A percentile compares a stretch with the other conserved stretches of the same genome.
Conservation (phyloP, 1,284 basidiomycete genomes). For the Exsudoporus floridanus region DNA sequence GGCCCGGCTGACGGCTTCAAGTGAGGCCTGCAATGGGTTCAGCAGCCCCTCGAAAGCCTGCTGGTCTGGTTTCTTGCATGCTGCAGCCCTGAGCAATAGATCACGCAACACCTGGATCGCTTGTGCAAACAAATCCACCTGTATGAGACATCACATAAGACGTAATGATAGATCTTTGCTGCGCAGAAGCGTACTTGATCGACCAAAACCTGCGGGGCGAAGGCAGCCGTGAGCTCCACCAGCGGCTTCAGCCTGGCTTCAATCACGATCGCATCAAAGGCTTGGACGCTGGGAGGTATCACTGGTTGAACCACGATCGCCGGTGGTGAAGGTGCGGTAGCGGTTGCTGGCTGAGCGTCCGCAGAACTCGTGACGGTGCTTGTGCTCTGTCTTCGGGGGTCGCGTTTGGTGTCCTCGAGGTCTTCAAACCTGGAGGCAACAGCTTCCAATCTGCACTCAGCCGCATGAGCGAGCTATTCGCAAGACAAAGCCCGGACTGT, state of each 20-base stretch:
- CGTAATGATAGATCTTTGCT: neutral
- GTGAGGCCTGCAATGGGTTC: conserved; percentile 69
- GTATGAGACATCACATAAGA: conserved; percentile 7
- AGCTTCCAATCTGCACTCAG: conserved; percentile 71
- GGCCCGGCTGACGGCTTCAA: conserved; percentile 74
- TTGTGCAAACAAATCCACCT: conserved; percentile 72
- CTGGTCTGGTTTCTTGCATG: conserved; percentile 80
- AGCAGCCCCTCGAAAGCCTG: conserved; percentile 63
- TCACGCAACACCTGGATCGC: conserved; percentile 70
- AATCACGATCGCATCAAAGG: conserved; percentile 75
- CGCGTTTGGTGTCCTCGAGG: conserved; percentile 55
- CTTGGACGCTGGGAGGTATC: conserved; percentile 62
- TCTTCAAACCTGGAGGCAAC: conserved; percentile 95
- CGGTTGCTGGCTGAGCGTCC: conserved; percentile 34
- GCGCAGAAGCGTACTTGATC: conserved; percentile 65
- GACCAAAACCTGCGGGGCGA: conserved; percentile 70
- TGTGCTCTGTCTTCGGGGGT: conserved; percentile 26
- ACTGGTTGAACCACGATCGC: conserved; percentile 40
- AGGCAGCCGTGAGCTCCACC: conserved; percentile 68
- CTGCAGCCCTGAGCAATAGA: conserved; percentile 67
- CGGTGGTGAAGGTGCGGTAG: conserved; percentile 43
- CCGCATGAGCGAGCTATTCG: conserved; percentile 4
- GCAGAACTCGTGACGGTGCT: conserved; percentile 33
- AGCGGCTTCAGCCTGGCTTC: conserved; percentile 74
- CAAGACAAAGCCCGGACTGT: conserved; percentile 21